These are phyloP conservation scores for Anthracocystis panici-leucophaei DNA, from an alignment of 1,284 basidiomycete species.

Conservation along the genomic window DNA sequence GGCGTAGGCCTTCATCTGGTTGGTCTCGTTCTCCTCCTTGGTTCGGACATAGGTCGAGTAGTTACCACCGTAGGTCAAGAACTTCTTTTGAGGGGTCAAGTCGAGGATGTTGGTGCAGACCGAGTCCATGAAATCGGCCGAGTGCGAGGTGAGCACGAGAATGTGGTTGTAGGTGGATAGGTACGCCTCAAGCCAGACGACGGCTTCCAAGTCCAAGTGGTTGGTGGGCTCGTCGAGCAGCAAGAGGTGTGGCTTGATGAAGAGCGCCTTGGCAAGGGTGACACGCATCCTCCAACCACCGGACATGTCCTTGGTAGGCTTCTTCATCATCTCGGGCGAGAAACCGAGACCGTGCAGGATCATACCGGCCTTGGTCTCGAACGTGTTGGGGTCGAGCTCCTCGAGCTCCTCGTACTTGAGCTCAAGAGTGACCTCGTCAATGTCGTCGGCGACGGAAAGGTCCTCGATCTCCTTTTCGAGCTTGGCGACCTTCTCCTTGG, in stretches of 20 bases:
- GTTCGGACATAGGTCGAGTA: slow-evolving; percentile 96
- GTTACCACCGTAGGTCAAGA: slow-evolving; percentile 91
- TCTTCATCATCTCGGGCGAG: slow-evolving; percentile 89
- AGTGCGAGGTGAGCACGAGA: slow-evolving; percentile 89
- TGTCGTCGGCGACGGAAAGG: slow-evolving; percentile 85
- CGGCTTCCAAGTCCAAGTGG: slow-evolving; percentile 94
- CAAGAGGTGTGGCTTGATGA: slow-evolving; percentile 94
- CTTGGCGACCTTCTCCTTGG: slow-evolving; percentile 92
- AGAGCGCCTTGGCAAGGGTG: slow-evolving; percentile 92
- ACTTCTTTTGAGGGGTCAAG: slow-evolving; percentile 86
- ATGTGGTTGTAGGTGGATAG: slow-evolving; percentile 98
- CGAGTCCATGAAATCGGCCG: slow-evolving; percentile 97
- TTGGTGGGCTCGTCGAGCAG: slow-evolving; percentile 81
- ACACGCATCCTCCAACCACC: slow-evolving; percentile 99
- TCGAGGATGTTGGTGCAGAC: slow-evolving; percentile 93
- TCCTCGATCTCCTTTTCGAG: slow-evolving; percentile 96
- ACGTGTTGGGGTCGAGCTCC: slow-evolving; percentile 93
- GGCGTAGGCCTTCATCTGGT: slow-evolving; percentile 98
- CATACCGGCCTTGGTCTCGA: slow-evolving; percentile 93
- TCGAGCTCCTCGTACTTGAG: slow-evolving; percentile 95
- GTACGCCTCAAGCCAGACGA: slow-evolving; percentile 99
- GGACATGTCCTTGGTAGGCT: slow-evolving; percentile 97
- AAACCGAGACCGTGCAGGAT: slow-evolving; percentile 98
- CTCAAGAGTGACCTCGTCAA: slow-evolving; percentile 89
- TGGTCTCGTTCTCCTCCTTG: slow-evolving; percentile 95